Evolutionary conservation across 192 early-diverging fungal species (phyloP), one percentile per base, ranked within the genome.

Genomic region (Thoreauomyces humboldtii): DNA sequence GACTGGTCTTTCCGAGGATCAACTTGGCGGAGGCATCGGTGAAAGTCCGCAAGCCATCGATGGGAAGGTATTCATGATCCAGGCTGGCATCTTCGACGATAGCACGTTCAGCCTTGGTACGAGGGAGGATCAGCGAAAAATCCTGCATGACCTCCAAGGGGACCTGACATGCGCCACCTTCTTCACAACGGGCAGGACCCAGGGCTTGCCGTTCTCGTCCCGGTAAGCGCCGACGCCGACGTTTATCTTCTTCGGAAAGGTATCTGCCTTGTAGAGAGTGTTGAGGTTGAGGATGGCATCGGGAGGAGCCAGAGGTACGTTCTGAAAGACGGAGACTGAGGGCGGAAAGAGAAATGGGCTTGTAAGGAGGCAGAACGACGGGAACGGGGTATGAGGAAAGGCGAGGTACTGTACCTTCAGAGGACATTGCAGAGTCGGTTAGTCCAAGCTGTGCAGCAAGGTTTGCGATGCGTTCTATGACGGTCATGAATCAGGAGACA

Each of bases 151-250:
- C n/a, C n/a, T n/a, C n/a, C n/a, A n/a, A n/a, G n/a, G n/a, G n/a
- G n/a, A n/a, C n/a, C n/a, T n/a, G n/a, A 25, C 2, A 0, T 44
- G 68, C 33, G 31, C 28, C 72, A 91, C 90, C 87, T 95, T 95
- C 65, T 78, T 82, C 19, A 99, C 95, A 24, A 94, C 93, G 15
- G 93, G 93, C 7, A 99, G 85, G 4, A 96, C 80, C 89, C 91
- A 99, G 24, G 96, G 96, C 77, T 96, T 92, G 63, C 93, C 90
- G 2, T 88, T 70, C 65, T 96, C 87, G 66, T 89, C 90, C 56
- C 96, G 83, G 78, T 96, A 99, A 15, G 96, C 96, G 52, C 96
- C 96, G 5, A 99, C 92, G 66, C 94, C 91, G 22, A 99, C 72
- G 73, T 96, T 97, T 27, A 99, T 87, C 79, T 96, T 97, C 48